Percentiles rank a stretch among this genome's conserved stretches.
Conservation (phyloP, 1,284 basidiomycete species). For the Polyporus tsugae region DNA sequence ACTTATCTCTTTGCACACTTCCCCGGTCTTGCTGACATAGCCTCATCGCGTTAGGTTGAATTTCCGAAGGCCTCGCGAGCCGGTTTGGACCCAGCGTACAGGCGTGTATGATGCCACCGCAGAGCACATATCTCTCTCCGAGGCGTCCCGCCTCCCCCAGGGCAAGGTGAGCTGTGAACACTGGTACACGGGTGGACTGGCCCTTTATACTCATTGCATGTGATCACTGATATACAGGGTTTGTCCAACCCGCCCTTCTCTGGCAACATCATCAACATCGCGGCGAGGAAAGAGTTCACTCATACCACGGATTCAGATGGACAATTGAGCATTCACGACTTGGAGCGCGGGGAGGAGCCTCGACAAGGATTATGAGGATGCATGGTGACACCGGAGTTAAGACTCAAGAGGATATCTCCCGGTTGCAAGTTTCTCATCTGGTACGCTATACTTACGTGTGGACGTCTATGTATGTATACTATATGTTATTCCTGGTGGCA, state of each 20-base stretch:
- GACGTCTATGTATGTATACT: too few relatives aligned
- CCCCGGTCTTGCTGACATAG: not conserved
- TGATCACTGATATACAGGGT: not conserved
- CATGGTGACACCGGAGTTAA: too few relatives aligned
- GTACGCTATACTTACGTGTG: too few relatives aligned
- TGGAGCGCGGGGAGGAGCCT: too few relatives aligned
- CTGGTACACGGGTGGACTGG: too few relatives aligned
- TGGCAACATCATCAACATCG: not conserved
- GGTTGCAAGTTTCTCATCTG: too few relatives aligned
- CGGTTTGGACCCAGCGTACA: not conserved
- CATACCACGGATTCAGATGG: not conserved
- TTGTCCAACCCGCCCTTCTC: not conserved
- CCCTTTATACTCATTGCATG: not conserved
- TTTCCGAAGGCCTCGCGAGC: conserved; percentile 1
- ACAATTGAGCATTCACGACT: not conserved
- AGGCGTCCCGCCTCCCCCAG: not conserved
- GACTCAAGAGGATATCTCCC: too few relatives aligned
- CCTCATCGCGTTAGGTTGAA: not conserved
- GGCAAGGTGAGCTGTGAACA: not conserved
- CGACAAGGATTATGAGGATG: too few relatives aligned
- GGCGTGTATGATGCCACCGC: not conserved
- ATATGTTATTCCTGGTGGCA: too few relatives aligned
- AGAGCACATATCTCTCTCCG: not conserved
- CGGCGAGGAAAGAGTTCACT: not conserved
- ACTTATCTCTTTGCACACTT: not conserved